Base-by-base conservation (phyloP, 495 filamentous ascomycete genomes). In the Penicillium verhagenii region DNA sequence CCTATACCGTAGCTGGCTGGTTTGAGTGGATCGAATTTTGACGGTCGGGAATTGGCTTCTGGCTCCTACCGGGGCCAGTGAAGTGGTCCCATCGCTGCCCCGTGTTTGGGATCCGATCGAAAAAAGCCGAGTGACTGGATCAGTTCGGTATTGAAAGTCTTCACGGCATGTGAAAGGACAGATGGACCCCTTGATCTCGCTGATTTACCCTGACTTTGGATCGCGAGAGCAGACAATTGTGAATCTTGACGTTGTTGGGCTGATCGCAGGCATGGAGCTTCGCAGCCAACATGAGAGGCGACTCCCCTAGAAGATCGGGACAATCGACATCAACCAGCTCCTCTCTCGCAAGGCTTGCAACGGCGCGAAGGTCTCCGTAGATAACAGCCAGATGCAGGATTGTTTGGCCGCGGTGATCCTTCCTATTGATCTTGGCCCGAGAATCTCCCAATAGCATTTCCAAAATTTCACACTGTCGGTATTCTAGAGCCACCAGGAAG, bases 331-430 rank as follows among this genome's bases (percentile, higher is more conserved):
- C 46, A 21, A 48, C 21, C 2, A 21, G 25, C 1, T 19, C 20
- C 6, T 35, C 18, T 31, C 16, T 14, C 8, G 26, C 13, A 26
- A 48, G 28, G 7, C 10, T 16, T 35, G 13, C 13, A 14, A 52
- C 10, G 4, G 50, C 38, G n/a, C 1, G 24, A 10, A 26, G 35
- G 10, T 44, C 50, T 4, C 39, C 50, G 38, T 52, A 52, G 16
- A 52, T 43, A 6, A 52, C 24, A 18, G 50, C 50, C 24, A 52
- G 37, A 29, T 43, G 50, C 1, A 52, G 50, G 8, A 40, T 3
- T 7, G 50, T 52, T 16, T 21, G 38, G 6, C 37, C 37, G 16
- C 13, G 18, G 23, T 23, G n/a, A 23, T 45, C 13, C 28, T 11
- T 26, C 8, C 13, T 3, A 19, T 44, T 19, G 11, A 35, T 35